Base-by-base conservation (phyloP, 1,284 basidiomycete genomes). In the Ganoderma multipileum region DNA sequence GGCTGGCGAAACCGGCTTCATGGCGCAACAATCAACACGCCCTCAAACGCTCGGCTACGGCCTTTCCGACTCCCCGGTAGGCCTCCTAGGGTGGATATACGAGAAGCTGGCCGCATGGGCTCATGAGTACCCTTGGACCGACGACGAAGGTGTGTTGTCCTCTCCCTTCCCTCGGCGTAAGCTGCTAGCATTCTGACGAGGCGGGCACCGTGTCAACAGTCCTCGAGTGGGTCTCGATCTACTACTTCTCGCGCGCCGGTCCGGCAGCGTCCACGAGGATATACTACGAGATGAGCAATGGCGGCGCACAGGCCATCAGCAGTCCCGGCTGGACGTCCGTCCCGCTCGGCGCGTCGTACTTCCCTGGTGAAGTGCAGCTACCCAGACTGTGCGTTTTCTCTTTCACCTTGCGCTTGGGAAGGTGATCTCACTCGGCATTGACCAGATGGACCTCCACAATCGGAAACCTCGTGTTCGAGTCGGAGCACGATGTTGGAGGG, bases 31-130 rank as follows among this genome's bases (percentile, higher is more conserved):
- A 54, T 64, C 78, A 0, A 87, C 85, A 0, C 82, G 83, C 63
- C 88, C 88, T 0, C 87, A 89, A 72, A 90, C 87, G 0, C 73
- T 90, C 2, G 88, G 86, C 0, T 89, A 89, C 70, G 74, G 79
- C 9, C 78, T 90, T 1, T 76, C 83, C 0, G 89, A 89, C 71
- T 89, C 87, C 18, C 89, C 89, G n/a, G 80, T 83, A 4, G 87
- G 85, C 0, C 73, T 90, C 14, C 80, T 90, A 2, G 85, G 83
- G 1, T 63, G 61, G 61, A 54, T 63, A 14, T 63, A 63, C 47
- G 61, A 63, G 23, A 63, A 63, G 50, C 61, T 63, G 3, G 61
- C 54, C n/a, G 36, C 0, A 23, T 52, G 47, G 61, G 38, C 47
- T 0, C 47, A 54, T 6, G 12, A 26, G 20, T 63, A 54, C 36